These are phyloP conservation scores for Tagetes erecta DNA, from an alignment of 129 eudicot genomes.

Conservation along the genomic window DNA sequence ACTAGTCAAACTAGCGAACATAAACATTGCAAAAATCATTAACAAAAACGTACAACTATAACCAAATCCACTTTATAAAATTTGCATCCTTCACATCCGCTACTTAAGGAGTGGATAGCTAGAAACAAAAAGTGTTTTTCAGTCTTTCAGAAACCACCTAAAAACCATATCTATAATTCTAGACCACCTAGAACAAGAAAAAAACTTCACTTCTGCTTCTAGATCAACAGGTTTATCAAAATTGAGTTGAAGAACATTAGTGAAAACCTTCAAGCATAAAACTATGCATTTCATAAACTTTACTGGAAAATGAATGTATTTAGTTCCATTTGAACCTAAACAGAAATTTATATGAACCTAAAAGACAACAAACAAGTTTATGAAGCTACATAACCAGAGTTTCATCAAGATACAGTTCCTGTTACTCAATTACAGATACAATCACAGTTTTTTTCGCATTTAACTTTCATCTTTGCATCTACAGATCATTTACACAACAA, in stretches of 20 bases:
- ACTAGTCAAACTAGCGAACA: too few species aligned
- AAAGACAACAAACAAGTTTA: not conserved
- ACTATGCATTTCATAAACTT: not conserved
- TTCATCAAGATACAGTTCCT: not conserved
- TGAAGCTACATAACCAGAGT: not conserved
- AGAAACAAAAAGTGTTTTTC: too few species aligned
- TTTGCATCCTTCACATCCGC: too few species aligned
- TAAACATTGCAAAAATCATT: too few species aligned
- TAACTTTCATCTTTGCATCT: not conserved
- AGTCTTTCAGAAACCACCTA: too few species aligned
- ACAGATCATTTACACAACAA: not conserved
- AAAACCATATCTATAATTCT: too few species aligned
- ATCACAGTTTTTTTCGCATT: not conserved
- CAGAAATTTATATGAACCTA: not conserved
- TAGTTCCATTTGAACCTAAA: not conserved
- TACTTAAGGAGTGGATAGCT: too few species aligned
- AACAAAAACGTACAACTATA: too few species aligned
- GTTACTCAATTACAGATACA: not conserved
- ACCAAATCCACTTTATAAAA: too few species aligned
- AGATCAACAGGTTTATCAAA: not conserved
- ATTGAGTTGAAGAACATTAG: not conserved
- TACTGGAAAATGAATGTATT: not conserved
- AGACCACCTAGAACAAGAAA: too few species aligned
- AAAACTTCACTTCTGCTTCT: not conserved
- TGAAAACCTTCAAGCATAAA: constrained; percentile 10